Conservation (phyloP, 768 basidiomycete genomes). For the Calocera viscosa region DNA sequence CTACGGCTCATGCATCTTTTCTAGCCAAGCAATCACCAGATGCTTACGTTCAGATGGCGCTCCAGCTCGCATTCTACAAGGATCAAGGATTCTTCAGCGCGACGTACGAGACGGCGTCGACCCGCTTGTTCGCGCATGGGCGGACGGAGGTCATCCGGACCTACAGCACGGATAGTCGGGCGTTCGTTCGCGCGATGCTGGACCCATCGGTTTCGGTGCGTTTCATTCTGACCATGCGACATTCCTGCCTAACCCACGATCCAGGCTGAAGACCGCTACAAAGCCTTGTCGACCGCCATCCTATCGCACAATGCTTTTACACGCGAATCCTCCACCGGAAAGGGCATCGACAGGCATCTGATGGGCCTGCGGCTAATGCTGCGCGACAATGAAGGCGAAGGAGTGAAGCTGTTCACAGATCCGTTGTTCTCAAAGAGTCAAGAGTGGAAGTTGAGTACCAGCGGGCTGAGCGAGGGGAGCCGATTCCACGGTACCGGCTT, state of each 20-base stretch:
- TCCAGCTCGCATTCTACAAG: constrained; percentile 84
- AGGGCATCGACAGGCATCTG: constrained; percentile 84
- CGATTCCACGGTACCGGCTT: constrained; percentile 87
- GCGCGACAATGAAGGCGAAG: constrained; percentile 37
- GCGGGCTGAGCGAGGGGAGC: constrained; percentile 73
- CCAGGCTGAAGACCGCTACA: constrained; percentile 31
- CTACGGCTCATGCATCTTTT: neutral
- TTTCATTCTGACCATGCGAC: constrained; percentile 10
- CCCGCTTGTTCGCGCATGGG: constrained; percentile 72
- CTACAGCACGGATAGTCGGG: constrained; percentile 56
- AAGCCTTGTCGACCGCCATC: constrained; percentile 53
- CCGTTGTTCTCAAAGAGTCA: constrained; percentile 58
- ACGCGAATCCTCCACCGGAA: constrained; percentile 64
- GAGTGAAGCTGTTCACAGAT: constrained; percentile 60
- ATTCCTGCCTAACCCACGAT: neutral
- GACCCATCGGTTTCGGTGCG: constrained; percentile 41
- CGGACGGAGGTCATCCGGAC: constrained; percentile 83
- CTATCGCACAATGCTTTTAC: constrained; percentile 58
- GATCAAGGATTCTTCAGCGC: constrained; percentile 66
- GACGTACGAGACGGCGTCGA: constrained; percentile 86
- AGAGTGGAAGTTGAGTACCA: constrained; percentile 81
- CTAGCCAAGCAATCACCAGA: constrained; percentile 54
- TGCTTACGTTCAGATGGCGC: constrained; percentile 78
- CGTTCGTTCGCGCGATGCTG: constrained; percentile 65
- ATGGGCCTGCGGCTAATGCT: constrained; percentile 66